phyloP scores from a whole-genome alignment of 441 rosid genomes.

The Populus trichocarpa region DNA sequence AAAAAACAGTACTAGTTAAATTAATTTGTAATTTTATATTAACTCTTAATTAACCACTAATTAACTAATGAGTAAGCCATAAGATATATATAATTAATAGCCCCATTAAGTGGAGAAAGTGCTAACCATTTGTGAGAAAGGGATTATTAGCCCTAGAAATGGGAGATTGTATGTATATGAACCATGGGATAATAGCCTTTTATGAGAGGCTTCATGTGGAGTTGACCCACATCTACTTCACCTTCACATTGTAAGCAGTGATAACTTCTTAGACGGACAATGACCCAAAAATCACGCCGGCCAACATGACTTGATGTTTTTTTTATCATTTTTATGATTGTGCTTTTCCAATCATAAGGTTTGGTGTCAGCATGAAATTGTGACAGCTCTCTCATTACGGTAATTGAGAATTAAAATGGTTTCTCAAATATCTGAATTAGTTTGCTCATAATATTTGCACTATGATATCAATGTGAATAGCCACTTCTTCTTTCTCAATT shows the following conservation, averaged over 20 bases:
- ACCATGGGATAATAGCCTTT: neutral
- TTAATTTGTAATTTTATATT: too few relatives aligned
- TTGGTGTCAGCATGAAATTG: constrained; percentile 4
- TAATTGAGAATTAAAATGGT: too few relatives aligned
- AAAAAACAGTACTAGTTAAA: neutral
- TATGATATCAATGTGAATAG: too few relatives aligned
- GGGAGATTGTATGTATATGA: neutral
- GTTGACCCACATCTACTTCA: constrained; percentile 32
- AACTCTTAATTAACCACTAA: too few relatives aligned
- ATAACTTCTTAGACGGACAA: constrained; percentile 18
- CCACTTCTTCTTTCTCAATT: too few relatives aligned
- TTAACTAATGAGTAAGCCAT: too few relatives aligned
- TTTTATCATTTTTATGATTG: constrained; percentile 3
- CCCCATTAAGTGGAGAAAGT: neutral
- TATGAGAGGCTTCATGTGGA: constrained; percentile 11
- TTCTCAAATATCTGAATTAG: too few relatives aligned
- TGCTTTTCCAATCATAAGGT: constrained; percentile 21
- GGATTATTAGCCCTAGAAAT: neutral
- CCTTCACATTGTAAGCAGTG: constrained; percentile 12
- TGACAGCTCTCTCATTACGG: neutral
- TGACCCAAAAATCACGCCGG: constrained; percentile 43
- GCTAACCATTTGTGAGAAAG: too few relatives aligned
- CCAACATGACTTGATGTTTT: constrained; percentile 13
- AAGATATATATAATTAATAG: too few relatives aligned
- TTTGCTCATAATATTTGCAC: too few relatives aligned